phyloP scores from a whole-genome alignment of 371 early-diverging fungal species.

The Mortierella sp. region DNA sequence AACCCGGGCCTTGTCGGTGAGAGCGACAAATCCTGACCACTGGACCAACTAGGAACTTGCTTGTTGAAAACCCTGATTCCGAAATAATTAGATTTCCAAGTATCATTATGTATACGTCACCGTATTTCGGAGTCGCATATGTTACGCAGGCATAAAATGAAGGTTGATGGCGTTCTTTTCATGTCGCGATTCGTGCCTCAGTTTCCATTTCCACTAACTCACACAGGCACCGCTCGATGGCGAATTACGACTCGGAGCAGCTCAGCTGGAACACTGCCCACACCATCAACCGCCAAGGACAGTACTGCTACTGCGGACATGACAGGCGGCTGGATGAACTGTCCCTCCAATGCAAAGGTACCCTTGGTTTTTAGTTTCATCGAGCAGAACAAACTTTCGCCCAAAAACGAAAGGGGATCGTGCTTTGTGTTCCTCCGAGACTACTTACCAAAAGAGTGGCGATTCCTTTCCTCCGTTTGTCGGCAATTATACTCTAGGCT shows the following conservation, averaged over 20 bases:
- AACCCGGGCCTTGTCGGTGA: slow-evolving; percentile 62
- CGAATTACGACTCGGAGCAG: slow-evolving; percentile 27
- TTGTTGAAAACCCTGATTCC: neutral
- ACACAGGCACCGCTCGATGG: slow-evolving; percentile 7
- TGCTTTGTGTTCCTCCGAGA: neutral
- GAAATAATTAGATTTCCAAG: neutral
- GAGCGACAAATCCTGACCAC: slow-evolving; percentile 61
- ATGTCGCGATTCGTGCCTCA: neutral
- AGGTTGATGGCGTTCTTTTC: slow-evolving; percentile 6
- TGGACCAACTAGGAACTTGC: slow-evolving; percentile 53
- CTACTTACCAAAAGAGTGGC: neutral
- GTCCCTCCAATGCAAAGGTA: slow-evolving; percentile 67
- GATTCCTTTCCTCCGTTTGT: neutral
- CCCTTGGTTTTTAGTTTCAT: neutral
- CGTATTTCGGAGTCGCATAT: neutral
- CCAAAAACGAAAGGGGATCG: neutral
- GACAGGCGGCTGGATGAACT: slow-evolving; percentile 74
- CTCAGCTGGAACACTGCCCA: slow-evolving; percentile 74
- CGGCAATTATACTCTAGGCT: slow-evolving; percentile 60
- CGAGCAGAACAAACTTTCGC: neutral
- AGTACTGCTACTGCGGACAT: slow-evolving; percentile 77
- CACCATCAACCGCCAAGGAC: slow-evolving; percentile 72
- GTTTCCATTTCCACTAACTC: too few species aligned
- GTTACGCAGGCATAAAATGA: neutral
- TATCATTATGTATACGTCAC: neutral